Evolutionary conservation across 2,329 filamentous ascomycete genomes (phyloP), one percentile per base, ranked within the genome.

Genomic region (Colletotrichum orchidophilum): DNA sequence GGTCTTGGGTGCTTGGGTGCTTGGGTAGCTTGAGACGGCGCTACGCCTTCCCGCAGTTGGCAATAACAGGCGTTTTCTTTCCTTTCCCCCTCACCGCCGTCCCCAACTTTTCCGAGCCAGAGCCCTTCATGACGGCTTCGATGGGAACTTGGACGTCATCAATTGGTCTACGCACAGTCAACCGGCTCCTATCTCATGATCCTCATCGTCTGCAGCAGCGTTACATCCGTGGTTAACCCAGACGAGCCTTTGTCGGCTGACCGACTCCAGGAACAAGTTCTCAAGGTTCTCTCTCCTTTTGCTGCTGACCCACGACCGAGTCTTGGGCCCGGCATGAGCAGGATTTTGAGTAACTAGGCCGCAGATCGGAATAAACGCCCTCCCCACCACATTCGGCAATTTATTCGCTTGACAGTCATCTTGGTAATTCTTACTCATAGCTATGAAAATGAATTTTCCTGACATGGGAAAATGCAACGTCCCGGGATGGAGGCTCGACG

Each of bases 331-430:
- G 33, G n/a, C 57, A 63, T 31, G 50, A 49, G 15, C 52, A 39
- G 39, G 24, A 31, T 39, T 52, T 46, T 57, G 31, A 27, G 27
- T 46, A 18, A 15, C 39, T 35, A 9, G 62, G 21, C 63, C 46
- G 68, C 68, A 58, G 68, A 71, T 71, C 58, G 64, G 53, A 68
- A 68, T 68, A 59, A 62, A 58, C 58, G 29, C n/a, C 57, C 57
- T 29, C 67, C 50, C 26, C 33, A 39, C 55, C 39, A n/a, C 50
- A 9, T 6, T 67, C 68, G 63, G 63, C 58, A 67, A 39, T 52
- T 70, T 18, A 49, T 24, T 39, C 33, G 29, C 62, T 70, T 70
- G 62, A 61, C 61, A 42, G 26, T 15, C 21, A 24, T 27, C 50
- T 27, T 55, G 15, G 39, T 24, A 39, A 18, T 15, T 29, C 21